Conservation (phyloP, 2,329 filamentous ascomycete species). For the Monosporascus ibericus region DNA sequence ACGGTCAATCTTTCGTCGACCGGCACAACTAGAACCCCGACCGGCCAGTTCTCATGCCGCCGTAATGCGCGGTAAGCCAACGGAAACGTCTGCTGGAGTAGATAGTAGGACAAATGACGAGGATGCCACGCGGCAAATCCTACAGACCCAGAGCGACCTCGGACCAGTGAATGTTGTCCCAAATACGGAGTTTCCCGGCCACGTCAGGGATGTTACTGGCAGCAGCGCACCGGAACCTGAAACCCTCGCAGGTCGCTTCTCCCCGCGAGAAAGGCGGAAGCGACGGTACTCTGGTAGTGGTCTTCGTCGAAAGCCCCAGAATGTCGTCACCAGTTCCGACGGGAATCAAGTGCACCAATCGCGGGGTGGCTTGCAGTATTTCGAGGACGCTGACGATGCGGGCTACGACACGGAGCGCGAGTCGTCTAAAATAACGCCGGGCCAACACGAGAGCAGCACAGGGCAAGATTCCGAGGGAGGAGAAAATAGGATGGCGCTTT, state of each 20-base stretch:
- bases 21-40: conserved; percentile 36
- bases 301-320: conserved; percentile 65
- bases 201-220: conserved; percentile 51
- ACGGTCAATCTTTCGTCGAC: conserved; percentile 54
- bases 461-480: conserved; percentile 6
- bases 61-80: conserved; percentile 7
- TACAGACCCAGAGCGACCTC: conserved; percentile 29
- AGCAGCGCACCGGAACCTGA: conserved; percentile 61
- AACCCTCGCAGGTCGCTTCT: conserved; percentile 38
- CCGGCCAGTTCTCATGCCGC: conserved; percentile 36
- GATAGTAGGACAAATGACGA: conserved; percentile 14
- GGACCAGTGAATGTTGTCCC: conserved; percentile 21
- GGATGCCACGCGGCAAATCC: conserved; percentile 15
- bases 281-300: conserved; percentile 85
- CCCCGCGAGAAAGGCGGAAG: conserved; percentile 41
- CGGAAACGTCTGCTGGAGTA: conserved; percentile 1
- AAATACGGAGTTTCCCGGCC: conserved; percentile 29
- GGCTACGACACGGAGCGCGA: conserved; percentile 69
- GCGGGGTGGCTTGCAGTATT: conserved; percentile 79
- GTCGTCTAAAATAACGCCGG: conserved; percentile 29
- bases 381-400: conserved; percentile 81
- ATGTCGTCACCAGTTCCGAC: conserved; percentile 58
- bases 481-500: conserved; percentile 4
- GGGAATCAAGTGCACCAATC: conserved; percentile 30
- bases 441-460: conserved; percentile 7